Evolutionary conservation across 495 filamentous ascomycete species (phyloP).

Genomic region (Platismatia glauca): DNA sequence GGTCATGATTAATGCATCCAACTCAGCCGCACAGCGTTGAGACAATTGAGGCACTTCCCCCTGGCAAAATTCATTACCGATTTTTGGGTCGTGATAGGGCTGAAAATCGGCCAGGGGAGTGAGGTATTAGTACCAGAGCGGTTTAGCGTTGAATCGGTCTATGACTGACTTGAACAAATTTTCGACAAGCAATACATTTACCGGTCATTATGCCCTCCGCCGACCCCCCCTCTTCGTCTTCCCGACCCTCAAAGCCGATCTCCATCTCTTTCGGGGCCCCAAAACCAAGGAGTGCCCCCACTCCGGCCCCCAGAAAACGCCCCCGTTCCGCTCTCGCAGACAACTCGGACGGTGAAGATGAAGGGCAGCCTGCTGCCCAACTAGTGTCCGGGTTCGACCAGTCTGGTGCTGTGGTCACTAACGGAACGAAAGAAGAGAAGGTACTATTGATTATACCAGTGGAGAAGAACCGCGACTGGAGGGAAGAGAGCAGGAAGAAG

Average conservation of each 20-base stretch:
- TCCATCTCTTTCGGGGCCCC: conserved; percentile 31
- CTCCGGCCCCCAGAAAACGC: conserved; percentile 27
- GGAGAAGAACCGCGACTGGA: conserved; percentile 64
- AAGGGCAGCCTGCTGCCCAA: conserved; percentile 33
- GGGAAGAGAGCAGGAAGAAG: conserved; percentile 48
- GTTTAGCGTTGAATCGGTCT: no score
- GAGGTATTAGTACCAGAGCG: no score
- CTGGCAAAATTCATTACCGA: no score
- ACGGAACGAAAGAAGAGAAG: conserved; percentile 31
- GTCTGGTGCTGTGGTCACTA: conserved; percentile 44
- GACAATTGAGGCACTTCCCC: no score
- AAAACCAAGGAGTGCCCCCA: conserved; percentile 23
- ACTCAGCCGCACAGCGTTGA: no score
- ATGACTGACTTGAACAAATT: neutral
- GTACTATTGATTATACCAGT: conserved; percentile 55
- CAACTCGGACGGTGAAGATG: conserved; percentile 42
- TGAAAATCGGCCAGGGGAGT: no score
- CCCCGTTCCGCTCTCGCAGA: conserved; percentile 31
- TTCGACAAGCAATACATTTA: neutral
- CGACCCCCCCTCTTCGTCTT: conserved; percentile 8
- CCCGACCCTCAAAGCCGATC: conserved; percentile 23
- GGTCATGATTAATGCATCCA: no score
- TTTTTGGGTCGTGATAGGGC: no score
- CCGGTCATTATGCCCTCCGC: conserved; percentile 21
- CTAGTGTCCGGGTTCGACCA: conserved; percentile 53